Base-by-base conservation (phyloP, 345 rosid genomes). In the Linum trigynum region DNA sequence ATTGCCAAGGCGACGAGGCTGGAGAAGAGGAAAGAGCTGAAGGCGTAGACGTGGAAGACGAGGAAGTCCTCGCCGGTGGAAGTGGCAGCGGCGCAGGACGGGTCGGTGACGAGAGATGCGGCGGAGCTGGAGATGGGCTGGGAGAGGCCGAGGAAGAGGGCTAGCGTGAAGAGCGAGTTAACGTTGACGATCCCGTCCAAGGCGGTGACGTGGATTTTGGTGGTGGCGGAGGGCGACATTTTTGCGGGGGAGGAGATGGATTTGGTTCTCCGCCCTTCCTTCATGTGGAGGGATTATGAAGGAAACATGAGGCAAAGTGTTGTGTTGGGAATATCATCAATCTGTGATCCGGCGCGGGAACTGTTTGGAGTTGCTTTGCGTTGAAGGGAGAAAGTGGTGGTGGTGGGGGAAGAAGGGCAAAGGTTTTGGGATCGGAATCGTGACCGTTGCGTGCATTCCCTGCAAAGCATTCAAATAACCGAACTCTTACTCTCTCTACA, bases 101-200 rank as follows among this genome's bases (percentile, higher is more conserved):
- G 6, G 36, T 74, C 68, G 15, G 69, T 59, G 68, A 72, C 61
- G 16, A 58, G 60, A 57, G 81, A 39, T 53, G 79, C 55, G 53
- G 71, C 7, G 50, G 79, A 63, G 63, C 66, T 74, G 2, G 70
- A 40, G 59, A 82, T 63, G 4, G 81, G 76, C 69, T 72, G 67
- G 1, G 89, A 17, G 14, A 91, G 84, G 62, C 98, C 96, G 43
- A 91, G 85, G 76, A 91, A 91, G 75, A 88, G 91, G 3, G 87
- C 98, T 4, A 86, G 61, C 15, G 96, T 80, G 84, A 91, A 91
- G 57, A 91, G 83, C 32, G 94, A 88, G 63, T 91, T 91, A 17
- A 91, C 94, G 67, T 86, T 80, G 16, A 88, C 81, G 59, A 91
- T 79, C 7, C 96, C 96, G 40, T 90, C 95, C n/a, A 91, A 68